Evolutionary conservation across 192 early-diverging fungal species (phyloP).

Genomic region (Backusella sp.): DNA sequence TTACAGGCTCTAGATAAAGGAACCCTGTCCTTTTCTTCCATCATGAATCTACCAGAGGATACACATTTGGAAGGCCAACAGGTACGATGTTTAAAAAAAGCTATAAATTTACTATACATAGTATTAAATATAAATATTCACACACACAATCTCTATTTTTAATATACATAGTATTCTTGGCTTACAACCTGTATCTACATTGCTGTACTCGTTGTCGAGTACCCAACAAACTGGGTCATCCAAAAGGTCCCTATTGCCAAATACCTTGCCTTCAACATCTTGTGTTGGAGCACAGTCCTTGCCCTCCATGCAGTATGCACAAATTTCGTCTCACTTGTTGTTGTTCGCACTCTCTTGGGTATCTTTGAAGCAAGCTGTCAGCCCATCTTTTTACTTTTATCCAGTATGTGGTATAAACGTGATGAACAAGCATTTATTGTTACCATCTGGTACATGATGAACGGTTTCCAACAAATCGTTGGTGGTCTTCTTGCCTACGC

Average conservation of each 20-base stretch:
- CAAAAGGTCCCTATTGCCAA: conserved; percentile 25
- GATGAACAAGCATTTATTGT: conserved; percentile 17
- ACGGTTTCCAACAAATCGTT: conserved; percentile 22
- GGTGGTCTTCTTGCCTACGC: conserved; percentile 22
- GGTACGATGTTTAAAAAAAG: conserved; percentile 7
- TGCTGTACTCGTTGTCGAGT: conserved; percentile 20
- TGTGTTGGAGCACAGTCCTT: conserved; percentile 19
- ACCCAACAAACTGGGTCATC: conserved; percentile 10
- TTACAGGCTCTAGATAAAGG: conserved; percentile 24
- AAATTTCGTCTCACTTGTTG: conserved; percentile 17
- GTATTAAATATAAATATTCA: not conserved
- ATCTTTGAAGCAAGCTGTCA: conserved; percentile 25
- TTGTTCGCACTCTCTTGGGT: conserved; percentile 25
- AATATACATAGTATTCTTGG: conserved; percentile 16
- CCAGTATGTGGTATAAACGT: conserved; percentile 20
- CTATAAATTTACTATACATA: not conserved
- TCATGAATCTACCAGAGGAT: conserved; percentile 18
- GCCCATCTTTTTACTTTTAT: conserved; percentile 17
- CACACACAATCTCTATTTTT: not conserved
- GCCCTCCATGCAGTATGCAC: conserved; percentile 9
- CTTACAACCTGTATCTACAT: conserved; percentile 25
- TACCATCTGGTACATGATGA: conserved; percentile 23
- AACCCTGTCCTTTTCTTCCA: conserved; percentile 19
- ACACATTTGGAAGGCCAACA: conserved; percentile 10
- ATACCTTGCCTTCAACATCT: conserved; percentile 10